Evolutionary conservation across 2,329 filamentous ascomycete genomes (phyloP).

Genomic region (Colletotrichum limetticola): DNA sequence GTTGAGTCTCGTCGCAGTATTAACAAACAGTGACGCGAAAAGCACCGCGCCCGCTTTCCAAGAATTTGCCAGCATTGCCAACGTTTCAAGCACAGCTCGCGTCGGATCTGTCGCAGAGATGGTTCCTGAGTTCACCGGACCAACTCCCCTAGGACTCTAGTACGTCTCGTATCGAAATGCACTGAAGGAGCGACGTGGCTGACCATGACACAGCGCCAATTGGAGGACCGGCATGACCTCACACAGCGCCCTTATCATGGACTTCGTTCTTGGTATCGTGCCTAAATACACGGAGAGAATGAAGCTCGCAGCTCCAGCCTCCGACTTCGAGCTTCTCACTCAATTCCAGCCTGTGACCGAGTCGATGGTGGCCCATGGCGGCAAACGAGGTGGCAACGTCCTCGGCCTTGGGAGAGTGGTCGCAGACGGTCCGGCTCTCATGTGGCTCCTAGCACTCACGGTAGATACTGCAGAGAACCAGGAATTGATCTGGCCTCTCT

Average conservation of each 20-base stretch:
- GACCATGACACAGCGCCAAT: constrained; percentile 36
- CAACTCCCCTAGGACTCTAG: constrained; percentile 44
- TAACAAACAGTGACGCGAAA: constrained; percentile 42
- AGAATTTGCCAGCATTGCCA: constrained; percentile 37
- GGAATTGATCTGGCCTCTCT: constrained; percentile 44
- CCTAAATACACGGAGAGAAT: constrained; percentile 42
- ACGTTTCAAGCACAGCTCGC: constrained; percentile 37
- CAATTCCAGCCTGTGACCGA: constrained; percentile 47
- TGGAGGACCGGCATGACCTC: constrained; percentile 46
- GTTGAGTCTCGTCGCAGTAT: constrained; percentile 37
- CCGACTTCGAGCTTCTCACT: constrained; percentile 41
- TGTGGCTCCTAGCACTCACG: constrained; percentile 50
- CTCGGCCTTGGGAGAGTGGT: constrained; percentile 47
- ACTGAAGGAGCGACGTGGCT: constrained; percentile 5
- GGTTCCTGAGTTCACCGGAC: constrained; percentile 44
- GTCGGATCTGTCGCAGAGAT: constrained; percentile 40
- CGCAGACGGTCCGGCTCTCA: constrained; percentile 46
- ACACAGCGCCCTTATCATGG: constrained; percentile 42
- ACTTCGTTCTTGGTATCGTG: constrained; percentile 44
- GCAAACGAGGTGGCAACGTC: constrained; percentile 43
- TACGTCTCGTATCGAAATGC: neutral
- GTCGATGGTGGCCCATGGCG: constrained; percentile 40
- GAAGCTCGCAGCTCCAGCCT: constrained; percentile 40
- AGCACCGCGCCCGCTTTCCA: constrained; percentile 38
- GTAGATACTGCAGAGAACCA: constrained; percentile 49